Percentiles rank a stretch among this genome's conserved stretches.
Conservation (phyloP, 441 rosid species). For the Pelargonium citronellum region DNA sequence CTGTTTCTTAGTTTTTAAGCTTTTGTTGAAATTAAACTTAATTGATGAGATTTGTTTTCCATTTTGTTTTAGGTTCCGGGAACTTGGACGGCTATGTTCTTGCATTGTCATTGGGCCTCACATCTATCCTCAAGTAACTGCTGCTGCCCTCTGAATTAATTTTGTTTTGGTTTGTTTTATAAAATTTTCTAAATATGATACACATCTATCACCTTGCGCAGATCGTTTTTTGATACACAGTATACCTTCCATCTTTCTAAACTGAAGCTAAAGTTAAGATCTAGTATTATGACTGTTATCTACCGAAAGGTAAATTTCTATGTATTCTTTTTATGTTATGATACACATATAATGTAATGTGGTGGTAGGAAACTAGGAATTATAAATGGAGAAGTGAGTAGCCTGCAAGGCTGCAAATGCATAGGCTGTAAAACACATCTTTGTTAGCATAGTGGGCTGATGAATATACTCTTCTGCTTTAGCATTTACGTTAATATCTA, state of each 20-base stretch:
- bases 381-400: not conserved
- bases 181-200: not conserved
- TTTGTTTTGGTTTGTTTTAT: conserved; percentile 13
- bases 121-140: conserved; percentile 67
- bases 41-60: not conserved
- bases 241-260: conserved; percentile 65
- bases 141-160: conserved; percentile 4
- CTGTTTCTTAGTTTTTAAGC: too few species aligned
- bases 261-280: conserved; percentile 75
- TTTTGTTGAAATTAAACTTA: too few species aligned
- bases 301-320: conserved; percentile 59
- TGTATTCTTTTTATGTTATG: not conserved
- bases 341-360: not conserved
- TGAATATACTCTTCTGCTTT: not conserved
- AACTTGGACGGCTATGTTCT: conserved; percentile 55
- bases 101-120: conserved; percentile 66
- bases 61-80: conserved; percentile 50
- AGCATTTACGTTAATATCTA: not conserved
- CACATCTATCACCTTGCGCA: conserved; percentile 31
- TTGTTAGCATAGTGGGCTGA: conserved; percentile 3
- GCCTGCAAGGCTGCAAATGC: not conserved
- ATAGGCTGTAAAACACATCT: not conserved
- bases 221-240: conserved; percentile 90
- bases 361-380: not conserved
- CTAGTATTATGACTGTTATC: conserved; percentile 79